Base-by-base conservation (phyloP, 371 early-diverging fungal genomes). In the Mucor indicus region DNA sequence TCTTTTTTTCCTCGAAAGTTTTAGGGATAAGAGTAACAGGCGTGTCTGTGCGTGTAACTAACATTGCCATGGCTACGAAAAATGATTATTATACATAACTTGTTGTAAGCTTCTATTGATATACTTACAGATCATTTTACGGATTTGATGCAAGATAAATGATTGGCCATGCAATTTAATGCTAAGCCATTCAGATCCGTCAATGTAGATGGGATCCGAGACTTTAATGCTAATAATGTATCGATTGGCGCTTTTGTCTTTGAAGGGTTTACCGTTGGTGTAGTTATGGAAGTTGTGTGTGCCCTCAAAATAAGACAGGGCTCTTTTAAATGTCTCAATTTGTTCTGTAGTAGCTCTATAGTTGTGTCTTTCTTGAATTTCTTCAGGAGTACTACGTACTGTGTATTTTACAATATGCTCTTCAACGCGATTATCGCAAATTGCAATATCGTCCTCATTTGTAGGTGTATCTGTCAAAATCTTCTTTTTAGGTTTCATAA, bases 91-190 rank as follows among this genome's bases (percentile, higher is more conserved):
- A 16, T 9, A 37, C 15, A 37, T 16, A 17, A 11, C 23, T 42
- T 23, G 15, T 2, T 13, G 9, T 16, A 33, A n/a, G n/a, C n/a
- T n/a, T n/a, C n/a, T n/a, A n/a, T n/a, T n/a, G n/a, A 3, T 17
- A 7, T 19, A 53, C 69, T 77, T 64, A 57, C 95, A 91, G 44
- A 98, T 89, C 99, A 99, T 99, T 64, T 99, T 99, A 50, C 99
- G 90, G 53, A 99, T 99, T 74, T 98, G 98, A 71, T 99, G 98
- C 19, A 99, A 78, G 94, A 99, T 94, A 62, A 99, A 99, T 23
- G 96, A 91, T 75, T 99, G 99, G 1, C 99, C 99, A 51, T 92
- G 86, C 19, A 99, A 88, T 56, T 85, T 87, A 20, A 98, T 69
- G 23, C 85, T 85, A 25, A 99, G 59, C 98, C 99, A 99, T 64